Percentiles rank a stretch among this genome's conserved stretches.
Evolutionary conservation across 2,329 filamentous ascomycete genomes (phyloP).

Genomic region (Alternaria ventricosa): DNA sequence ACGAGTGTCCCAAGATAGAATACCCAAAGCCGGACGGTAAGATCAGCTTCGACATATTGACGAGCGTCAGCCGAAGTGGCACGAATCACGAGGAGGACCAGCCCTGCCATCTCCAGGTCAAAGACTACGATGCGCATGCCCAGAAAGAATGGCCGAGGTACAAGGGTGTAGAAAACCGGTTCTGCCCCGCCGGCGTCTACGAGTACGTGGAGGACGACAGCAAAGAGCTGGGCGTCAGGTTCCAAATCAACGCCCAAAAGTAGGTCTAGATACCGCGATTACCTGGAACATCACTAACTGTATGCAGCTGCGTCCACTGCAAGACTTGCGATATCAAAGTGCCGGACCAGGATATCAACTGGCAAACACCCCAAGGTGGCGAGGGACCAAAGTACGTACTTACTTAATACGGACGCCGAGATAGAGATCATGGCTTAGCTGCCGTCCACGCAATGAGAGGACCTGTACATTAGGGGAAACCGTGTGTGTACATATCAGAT

Average conservation of each 20-base stretch:
- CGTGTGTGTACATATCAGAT: slow-evolving; percentile 7
- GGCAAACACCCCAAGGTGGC: slow-evolving; percentile 85
- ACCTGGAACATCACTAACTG: slow-evolving; percentile 31
- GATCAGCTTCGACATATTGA: slow-evolving; percentile 94
- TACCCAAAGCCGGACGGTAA: slow-evolving; percentile 97
- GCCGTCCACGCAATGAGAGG: background rate
- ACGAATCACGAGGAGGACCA: slow-evolving; percentile 99
- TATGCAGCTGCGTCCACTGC: slow-evolving; percentile 89
- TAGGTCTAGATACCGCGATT: slow-evolving; percentile 60
- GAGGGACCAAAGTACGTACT: slow-evolving; percentile 73
- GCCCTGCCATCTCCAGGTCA: slow-evolving; percentile 92
- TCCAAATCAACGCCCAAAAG: slow-evolving; percentile 98
- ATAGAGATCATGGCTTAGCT: background rate
- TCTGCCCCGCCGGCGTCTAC: slow-evolving; percentile 97
- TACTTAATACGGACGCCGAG: slow-evolving; percentile 49
- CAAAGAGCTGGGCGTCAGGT: slow-evolving; percentile 87
- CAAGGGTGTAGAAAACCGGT: slow-evolving; percentile 92
- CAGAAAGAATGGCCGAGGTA: slow-evolving; percentile 82
- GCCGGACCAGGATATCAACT: slow-evolving; percentile 95
- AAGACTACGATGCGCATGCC: slow-evolving; percentile 93
- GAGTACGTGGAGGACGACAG: slow-evolving; percentile 94
- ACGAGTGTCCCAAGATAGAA: slow-evolving; percentile 84
- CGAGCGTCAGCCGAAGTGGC: slow-evolving; percentile 90
- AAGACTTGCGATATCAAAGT: slow-evolving; percentile 99
- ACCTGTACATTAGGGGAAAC: slow-evolving; percentile 16